A percentile compares a stretch with the other conserved stretches of the same genome.
Evolutionary conservation across 495 filamentous ascomycete species (phyloP).

Genomic region (Opeltia flavorubescens): DNA sequence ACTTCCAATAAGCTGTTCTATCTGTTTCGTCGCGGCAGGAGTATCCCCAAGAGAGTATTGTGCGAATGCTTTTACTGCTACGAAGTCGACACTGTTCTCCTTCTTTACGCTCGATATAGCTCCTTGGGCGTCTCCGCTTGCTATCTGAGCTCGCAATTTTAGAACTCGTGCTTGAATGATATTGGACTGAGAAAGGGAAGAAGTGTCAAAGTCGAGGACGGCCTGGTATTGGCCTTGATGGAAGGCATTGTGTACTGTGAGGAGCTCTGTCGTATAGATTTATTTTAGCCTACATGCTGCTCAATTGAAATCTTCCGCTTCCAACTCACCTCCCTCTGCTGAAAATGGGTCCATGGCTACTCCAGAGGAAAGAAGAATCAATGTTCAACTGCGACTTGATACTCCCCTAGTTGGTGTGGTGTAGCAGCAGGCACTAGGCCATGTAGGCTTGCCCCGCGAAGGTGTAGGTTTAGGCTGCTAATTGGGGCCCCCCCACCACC

Average conservation of each 20-base stretch:
- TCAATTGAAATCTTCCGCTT: not conserved
- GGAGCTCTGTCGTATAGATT: constrained; percentile 54
- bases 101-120: constrained; percentile 53
- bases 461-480: not conserved
- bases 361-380: too few species aligned
- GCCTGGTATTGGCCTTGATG: constrained; percentile 78
- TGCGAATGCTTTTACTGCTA: constrained; percentile 66
- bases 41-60: constrained; percentile 44
- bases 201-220: constrained; percentile 68
- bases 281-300: not conserved
- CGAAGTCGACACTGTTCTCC: constrained; percentile 59
- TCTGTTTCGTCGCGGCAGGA: constrained; percentile 43
- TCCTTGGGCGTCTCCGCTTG: constrained; percentile 58
- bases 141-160: constrained; percentile 66
- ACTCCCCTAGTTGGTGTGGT: too few species aligned
- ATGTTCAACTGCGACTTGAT: too few species aligned
- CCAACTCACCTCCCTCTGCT: constrained; percentile 58
- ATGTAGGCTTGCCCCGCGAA: not conserved
- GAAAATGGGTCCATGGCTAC: constrained; percentile 83
- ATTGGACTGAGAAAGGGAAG: constrained; percentile 64
- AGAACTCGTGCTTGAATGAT: constrained; percentile 63
- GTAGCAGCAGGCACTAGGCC: too few species aligned
- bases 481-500: not conserved
- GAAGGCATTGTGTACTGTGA: constrained; percentile 92
- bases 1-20: constrained; percentile 50